These are phyloP conservation scores for Trypanosoma vivax DNA, from an alignment of 208 protist genomes.

Conservation along the genomic window DNA sequence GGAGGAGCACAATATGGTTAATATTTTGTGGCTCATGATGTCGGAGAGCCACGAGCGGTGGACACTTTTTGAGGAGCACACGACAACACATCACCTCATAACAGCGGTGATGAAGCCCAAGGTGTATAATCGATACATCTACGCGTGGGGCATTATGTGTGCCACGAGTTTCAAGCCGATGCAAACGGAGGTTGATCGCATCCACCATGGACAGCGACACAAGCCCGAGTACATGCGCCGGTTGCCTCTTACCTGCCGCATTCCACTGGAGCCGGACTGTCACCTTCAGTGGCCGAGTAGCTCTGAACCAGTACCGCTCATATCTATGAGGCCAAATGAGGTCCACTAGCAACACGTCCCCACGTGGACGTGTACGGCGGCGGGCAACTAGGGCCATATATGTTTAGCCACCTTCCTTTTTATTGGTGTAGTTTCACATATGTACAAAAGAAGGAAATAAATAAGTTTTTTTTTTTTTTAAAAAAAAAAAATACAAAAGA, in stretches of 20 bases:
- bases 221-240: conserved; percentile 9
- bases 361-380: no score
- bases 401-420: no score
- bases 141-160: conserved; percentile 12
- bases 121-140: conserved; percentile 9
- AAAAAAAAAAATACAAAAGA: no score
- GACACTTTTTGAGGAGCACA: neutral
- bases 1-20: conserved; percentile 1
- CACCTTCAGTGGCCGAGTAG: no score
- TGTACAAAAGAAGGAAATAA: no score
- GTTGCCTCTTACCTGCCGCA: neutral
- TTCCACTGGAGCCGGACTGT: conserved; percentile 12
- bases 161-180: neutral
- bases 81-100: neutral
- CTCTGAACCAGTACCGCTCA: no score
- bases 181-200: conserved; percentile 1
- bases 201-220: conserved; percentile 7
- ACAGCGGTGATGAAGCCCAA: conserved; percentile 13
- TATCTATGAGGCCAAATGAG: no score
- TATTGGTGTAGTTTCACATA: no score
- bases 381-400: no score
- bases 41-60: conserved; percentile 1
- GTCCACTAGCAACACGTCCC: no score
- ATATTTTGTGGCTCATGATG: neutral
- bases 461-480: no score